Base-by-base conservation (phyloP, 1,284 basidiomycete genomes). In the Fomitopsis pinicola region DNA sequence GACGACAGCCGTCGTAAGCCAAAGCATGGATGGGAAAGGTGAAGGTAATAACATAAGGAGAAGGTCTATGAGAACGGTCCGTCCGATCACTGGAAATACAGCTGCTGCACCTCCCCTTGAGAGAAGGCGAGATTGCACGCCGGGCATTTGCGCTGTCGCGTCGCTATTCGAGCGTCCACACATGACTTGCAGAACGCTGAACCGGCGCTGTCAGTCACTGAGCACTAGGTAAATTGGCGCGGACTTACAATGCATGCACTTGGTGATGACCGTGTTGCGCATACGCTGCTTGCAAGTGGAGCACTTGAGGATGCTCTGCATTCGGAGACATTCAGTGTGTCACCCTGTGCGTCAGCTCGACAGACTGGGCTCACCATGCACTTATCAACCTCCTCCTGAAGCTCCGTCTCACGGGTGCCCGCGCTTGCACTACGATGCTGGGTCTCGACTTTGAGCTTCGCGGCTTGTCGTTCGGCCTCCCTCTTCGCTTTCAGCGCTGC, bases 101-200 rank as follows among this genome's bases (percentile, higher is more conserved):
- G 76, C 55, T 84, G 83, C 72, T 94, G 88, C 26, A 95, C 92
- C 67, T 99, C 96, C 63, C 89, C 90, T 69, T 89, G 86, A 6
- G 91, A 89, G 77, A 99, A 99, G 1, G 85, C 79, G 42, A 92
- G 71, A 65, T 91, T 91, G 73, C 97, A 98, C 22, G 91, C 89
- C 17, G 97, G 97, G 75, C 97, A 99, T 76, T 98, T 98, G 54
- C 97, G 89, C 74, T 98, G 96, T 63, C 97, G 86, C 33, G 92
- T 96, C 55, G 91, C 80, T 68, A 99, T 86, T 42, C 97, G 88
- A 30, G 88, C 82, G 67, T 98, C 95, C 53, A 99, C 85, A 73
- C 97, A 92, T 26, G 82, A 77, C 72, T 91, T 91, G 79, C 96
- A 98, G 76, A 98, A 97, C 0, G 94, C 92, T 94, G 35, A 60